Percentiles rank a stretch among this genome's conserved stretches.
Evolutionary conservation across 2,329 filamentous ascomycete species (phyloP).

Genomic region (Colletotrichum limetticola): DNA sequence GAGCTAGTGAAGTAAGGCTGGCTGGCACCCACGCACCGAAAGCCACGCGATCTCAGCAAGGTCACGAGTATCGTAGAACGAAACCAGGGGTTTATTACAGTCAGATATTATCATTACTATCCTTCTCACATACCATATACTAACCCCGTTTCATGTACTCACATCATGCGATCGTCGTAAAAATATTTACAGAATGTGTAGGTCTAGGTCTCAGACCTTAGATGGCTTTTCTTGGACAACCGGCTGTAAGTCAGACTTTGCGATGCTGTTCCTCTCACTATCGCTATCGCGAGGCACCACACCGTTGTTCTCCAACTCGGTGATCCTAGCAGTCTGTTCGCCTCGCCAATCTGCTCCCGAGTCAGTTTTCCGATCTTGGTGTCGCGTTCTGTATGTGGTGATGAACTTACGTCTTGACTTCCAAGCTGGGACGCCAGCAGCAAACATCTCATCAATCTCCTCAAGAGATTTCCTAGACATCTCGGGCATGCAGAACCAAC

Average conservation of each 20-base stretch:
- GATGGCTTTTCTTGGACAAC: background rate
- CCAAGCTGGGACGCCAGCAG: conserved; percentile 27
- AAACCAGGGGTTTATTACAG: background rate
- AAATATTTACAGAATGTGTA: background rate
- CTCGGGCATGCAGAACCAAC: conserved; percentile 28
- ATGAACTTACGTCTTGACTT: conserved; percentile 27
- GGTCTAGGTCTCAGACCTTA: background rate
- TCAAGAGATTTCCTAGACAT: conserved; percentile 29
- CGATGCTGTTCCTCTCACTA: conserved; percentile 18
- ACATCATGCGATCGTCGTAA: background rate
- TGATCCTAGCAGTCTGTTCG: conserved; percentile 18
- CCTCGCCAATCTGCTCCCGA: conserved; percentile 15
- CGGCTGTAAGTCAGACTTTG: background rate
- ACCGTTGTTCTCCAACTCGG: conserved; percentile 23
- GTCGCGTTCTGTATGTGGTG: no score
- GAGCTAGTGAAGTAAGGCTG: background rate
- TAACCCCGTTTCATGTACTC: background rate
- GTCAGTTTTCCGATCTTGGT: background rate
- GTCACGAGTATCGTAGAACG: background rate
- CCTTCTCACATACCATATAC: background rate
- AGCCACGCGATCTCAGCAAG: background rate
- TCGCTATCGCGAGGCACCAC: conserved; percentile 2
- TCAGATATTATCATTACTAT: conserved; percentile 21
- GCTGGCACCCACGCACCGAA: background rate
- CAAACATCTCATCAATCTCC: conserved; percentile 32